Percentiles rank a stretch among this genome's conserved stretches.
Conservation (phyloP, 2,329 filamentous ascomycete genomes). For the Penicillium vulpinum region DNA sequence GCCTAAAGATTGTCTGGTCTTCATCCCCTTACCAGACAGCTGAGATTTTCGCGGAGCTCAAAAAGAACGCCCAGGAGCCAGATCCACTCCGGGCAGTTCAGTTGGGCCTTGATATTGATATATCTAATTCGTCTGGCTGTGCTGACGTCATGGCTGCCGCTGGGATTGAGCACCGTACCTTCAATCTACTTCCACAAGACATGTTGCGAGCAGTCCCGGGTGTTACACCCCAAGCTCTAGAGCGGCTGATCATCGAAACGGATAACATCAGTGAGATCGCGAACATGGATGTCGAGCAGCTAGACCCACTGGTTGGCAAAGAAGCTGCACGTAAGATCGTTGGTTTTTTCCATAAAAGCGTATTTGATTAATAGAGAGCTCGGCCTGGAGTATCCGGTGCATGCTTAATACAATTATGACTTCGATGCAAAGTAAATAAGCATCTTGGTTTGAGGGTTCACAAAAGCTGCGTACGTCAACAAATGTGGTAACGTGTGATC, state of each 20-base stretch:
- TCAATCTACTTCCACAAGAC: slow-evolving; percentile 84
- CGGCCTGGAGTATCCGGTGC: background rate
- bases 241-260: slow-evolving; percentile 68
- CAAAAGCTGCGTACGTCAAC: background rate
- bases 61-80: slow-evolving; percentile 84
- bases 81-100: slow-evolving; percentile 85
- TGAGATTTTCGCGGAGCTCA: slow-evolving; percentile 92
- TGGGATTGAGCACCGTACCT: slow-evolving; percentile 60
- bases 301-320: slow-evolving; percentile 73
- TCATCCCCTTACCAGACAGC: slow-evolving; percentile 92
- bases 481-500: background rate
- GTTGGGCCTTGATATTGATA: slow-evolving; percentile 68
- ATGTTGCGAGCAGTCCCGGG: slow-evolving; percentile 86
- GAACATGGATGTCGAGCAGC: slow-evolving; percentile 74
- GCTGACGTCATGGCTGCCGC: slow-evolving; percentile 60
- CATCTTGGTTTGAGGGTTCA: background rate
- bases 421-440: background rate
- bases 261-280: slow-evolving; percentile 79
- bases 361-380: slow-evolving; percentile 48
- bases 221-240: slow-evolving; percentile 75
- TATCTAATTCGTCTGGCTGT: slow-evolving; percentile 27
- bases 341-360: slow-evolving; percentile 73
- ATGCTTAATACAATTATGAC: background rate
- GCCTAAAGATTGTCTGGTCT: slow-evolving; percentile 89
- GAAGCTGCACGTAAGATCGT: slow-evolving; percentile 75